Percentiles rank a stretch among this genome's conserved stretches.
Conservation (phyloP, 2,329 filamentous ascomycete species). For the Nothophaeocryptopus gaeumannii region DNA sequence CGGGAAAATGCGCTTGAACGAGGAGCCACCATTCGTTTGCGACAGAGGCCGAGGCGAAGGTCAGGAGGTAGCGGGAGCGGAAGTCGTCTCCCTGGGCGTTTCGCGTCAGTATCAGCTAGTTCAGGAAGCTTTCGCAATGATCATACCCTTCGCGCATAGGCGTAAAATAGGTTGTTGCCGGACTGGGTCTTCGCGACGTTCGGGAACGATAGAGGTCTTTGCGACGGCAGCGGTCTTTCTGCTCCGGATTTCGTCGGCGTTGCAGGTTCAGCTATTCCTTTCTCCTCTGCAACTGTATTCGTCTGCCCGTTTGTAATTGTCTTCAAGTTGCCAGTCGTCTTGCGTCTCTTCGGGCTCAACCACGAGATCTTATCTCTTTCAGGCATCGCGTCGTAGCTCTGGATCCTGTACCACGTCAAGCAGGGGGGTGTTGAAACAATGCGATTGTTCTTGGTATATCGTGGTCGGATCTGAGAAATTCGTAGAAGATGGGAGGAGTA, state of each 20-base stretch:
- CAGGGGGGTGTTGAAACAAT: background rate
- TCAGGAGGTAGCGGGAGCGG: slow-evolving; percentile 33
- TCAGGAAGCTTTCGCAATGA: background rate
- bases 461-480: background rate
- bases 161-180: slow-evolving; percentile 29
- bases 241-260: background rate
- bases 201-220: slow-evolving; percentile 13
- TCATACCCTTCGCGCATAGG: slow-evolving; percentile 29
- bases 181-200: slow-evolving; percentile 3
- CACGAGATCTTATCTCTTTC: slow-evolving; percentile 22
- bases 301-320: slow-evolving; percentile 15
- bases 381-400: slow-evolving; percentile 3
- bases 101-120: background rate
- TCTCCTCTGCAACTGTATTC: slow-evolving; percentile 8
- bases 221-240: slow-evolving; percentile 11
- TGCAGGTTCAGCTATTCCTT: slow-evolving; percentile 11
- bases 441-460: background rate
- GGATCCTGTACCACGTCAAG: background rate
- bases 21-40: slow-evolving; percentile 36
- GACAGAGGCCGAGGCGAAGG: slow-evolving; percentile 31
- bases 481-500: background rate
- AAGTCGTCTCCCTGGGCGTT: slow-evolving; percentile 23
- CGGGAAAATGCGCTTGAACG: slow-evolving; percentile 31
- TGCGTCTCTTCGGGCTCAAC: slow-evolving; percentile 28
- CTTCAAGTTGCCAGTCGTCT: slow-evolving; percentile 27